Base-by-base conservation (phyloP, 2,329 filamentous ascomycete genomes). In the Fusarium buharicum region DNA sequence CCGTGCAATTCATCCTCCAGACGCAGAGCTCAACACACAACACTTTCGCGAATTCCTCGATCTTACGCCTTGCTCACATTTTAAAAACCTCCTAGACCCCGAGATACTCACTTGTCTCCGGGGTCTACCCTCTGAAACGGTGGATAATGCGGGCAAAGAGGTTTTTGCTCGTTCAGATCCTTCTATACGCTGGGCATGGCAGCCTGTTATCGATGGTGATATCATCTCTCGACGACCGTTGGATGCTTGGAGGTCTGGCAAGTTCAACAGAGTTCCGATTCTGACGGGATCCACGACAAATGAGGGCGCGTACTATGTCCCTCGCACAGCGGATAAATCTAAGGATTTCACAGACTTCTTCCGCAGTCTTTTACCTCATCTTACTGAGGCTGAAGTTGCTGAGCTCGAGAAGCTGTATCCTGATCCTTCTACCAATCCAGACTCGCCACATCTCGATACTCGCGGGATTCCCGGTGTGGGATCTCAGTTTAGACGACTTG, bases 151-250 rank as follows among this genome's bases (percentile, higher is more conserved):
- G 1, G 70, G 70, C 1, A 72, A 73, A 27, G 61, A 67, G 11
- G 70, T 74, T 0, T 74, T 73, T 45, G 46, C 44, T 4, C 50
- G 61, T 1, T 74, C 69, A 7, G 67, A 74, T 6, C 63, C 72
- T 6, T 73, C 70, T 0, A 68, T 72, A 1, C 70, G 72, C 2
- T 74, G 72, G 73, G 70, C 72, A 4, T 74, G 69, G 70, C 73
- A 74, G 30, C 72, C 73, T 13, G 72, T 74, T 4, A 54, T 74
- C 1, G 72, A 74, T 12, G 68, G 64, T 7, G 52, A 69, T 4
- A 59, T 74, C 37, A 73, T 74, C 40, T 73, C 72, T 2, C 59
- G 73, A 0, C 64, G 71, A 8, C 72, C 73, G 0, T 43, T 73
- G 1, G 70, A 73, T 12, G 72, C 72, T 0, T 74, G 72, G 73